A percentile compares a stretch with the other conserved stretches of the same genome.
Evolutionary conservation across 177 flowering plant genomes (phyloP).

Genomic region (Vitis hybrid): DNA sequence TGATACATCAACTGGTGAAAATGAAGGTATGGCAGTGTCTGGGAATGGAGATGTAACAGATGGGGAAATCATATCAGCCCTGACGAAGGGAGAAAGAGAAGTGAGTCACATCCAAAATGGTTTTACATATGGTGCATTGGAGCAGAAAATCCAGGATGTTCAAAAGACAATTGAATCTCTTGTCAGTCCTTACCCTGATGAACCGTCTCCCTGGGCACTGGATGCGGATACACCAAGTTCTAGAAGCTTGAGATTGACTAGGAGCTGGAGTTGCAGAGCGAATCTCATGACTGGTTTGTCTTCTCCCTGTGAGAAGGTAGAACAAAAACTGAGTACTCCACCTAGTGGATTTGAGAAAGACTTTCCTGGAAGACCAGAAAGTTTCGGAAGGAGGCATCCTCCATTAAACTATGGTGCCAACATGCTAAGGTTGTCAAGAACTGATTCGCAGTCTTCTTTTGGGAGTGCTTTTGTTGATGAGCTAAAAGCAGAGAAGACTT

Average conservation of each 20-base stretch:
- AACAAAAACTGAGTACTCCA: constrained; percentile 40
- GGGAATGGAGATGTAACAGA: constrained; percentile 16
- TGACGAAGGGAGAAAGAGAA: constrained; percentile 13
- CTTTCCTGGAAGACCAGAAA: constrained; percentile 59
- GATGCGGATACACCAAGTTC: constrained; percentile 25
- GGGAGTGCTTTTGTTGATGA: constrained; percentile 39
- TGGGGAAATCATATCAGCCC: constrained; percentile 12
- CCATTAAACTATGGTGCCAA: constrained; percentile 28
- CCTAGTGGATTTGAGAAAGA: constrained; percentile 38
- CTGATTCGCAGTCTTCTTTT: constrained; percentile 49
- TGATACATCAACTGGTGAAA: constrained; percentile 19
- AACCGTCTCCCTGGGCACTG: constrained; percentile 19
- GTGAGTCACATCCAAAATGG: constrained; percentile 19
- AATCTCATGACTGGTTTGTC: constrained; percentile 27
- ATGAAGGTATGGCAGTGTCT: constrained; percentile 19
- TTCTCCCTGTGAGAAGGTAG: constrained; percentile 31
- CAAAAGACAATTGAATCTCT: constrained; percentile 43
- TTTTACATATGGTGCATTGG: constrained; percentile 29
- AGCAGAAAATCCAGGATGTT: constrained; percentile 36
- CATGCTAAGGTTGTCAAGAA: constrained; percentile 34
- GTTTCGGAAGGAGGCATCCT: constrained; percentile 27
- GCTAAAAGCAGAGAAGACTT: constrained; percentile 18
- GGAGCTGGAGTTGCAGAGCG: constrained; percentile 47
- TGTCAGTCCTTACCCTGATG: constrained; percentile 31
- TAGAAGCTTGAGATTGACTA: constrained; percentile 28